Conservation (phyloP, 148 eudicot species). For the Vaccinium vitisidaea region DNA sequence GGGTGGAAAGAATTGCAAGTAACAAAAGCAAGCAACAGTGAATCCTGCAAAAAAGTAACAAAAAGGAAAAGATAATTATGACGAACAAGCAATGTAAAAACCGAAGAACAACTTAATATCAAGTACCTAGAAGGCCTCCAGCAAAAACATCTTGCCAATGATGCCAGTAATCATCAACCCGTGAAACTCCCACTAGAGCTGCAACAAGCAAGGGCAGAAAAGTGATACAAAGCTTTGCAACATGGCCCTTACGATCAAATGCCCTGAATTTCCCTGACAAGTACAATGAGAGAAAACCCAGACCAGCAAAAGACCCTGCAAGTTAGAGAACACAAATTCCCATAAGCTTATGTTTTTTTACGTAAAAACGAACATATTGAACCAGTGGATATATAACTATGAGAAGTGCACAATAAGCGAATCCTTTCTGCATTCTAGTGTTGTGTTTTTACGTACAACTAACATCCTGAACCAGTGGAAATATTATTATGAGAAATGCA, state of each 20-base stretch:
- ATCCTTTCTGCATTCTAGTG: neutral
- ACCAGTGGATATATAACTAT: neutral
- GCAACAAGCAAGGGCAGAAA: constrained; percentile 62
- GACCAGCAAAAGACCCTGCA: constrained; percentile 93
- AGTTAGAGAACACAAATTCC: neutral
- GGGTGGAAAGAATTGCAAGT: constrained; percentile 95
- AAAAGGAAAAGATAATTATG: neutral
- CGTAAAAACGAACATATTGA: neutral
- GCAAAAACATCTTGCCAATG: constrained; percentile 98
- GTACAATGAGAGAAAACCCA: constrained; percentile 72
- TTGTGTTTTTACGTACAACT: neutral
- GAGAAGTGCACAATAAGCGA: neutral
- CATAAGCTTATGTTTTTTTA: neutral
- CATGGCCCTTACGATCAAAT: constrained; percentile 74
- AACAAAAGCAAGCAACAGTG: constrained; percentile 74
- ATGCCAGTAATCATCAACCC: constrained; percentile 98
- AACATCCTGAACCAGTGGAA: neutral
- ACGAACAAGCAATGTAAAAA: neutral
- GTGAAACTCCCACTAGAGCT: constrained; percentile 75
- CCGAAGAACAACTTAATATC: neutral
- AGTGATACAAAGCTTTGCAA: constrained; percentile 77
- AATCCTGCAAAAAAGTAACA: constrained; percentile 44
- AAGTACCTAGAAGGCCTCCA: constrained; percentile 72
- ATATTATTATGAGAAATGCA: neutral
- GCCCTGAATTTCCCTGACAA: constrained; percentile 65